Base-by-base conservation (phyloP, 805 yeast species). In the Saccharomycopsis sp. region DNA sequence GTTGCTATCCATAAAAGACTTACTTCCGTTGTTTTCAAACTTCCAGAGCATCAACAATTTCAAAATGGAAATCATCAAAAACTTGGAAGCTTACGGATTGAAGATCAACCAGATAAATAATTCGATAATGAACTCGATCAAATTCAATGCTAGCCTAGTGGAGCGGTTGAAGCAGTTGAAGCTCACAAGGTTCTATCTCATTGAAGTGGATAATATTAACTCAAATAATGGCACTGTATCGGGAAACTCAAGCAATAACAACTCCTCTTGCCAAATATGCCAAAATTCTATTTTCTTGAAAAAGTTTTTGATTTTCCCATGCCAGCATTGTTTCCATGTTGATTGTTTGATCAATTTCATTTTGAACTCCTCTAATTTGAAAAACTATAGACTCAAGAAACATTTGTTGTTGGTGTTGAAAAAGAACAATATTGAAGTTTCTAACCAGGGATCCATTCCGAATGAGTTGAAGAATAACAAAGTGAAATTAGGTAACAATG, bases 281-380 rank as follows among this genome's bases (percentile, higher is more conserved):
- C 61, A 65, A n/a, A 70, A 70, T 50, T 69, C 92, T 6, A 63
- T 89, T 34, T 69, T 85, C 2, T 72, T 78, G 3, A 71, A 86
- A 43, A 81, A 76, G 54, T 87, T 87, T 51, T 69, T 79, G 40
- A 75, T 78, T 4, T 92, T 85, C 54, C 96, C 96, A 0, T 92
- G 98, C 56, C 80, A 73, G 42, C 98, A 92, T 57, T 75, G 84
- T 4, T 82, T 84, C 61, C 97, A 92, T 55, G 78, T 77, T 38
- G 95, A 87, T 55, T 92, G 98, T 62, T 58, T 86, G n/a, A 72
- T 81, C 5, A 70, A 73, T 42, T 63, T 63, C 29, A 73, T 81
- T 25, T 54, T 80, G 39, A 64, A 66, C 26, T 76, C 80, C 22
- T 77, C 76, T 33, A 86, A 85, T 50, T 79, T 78, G 55, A 68